A percentile compares a stretch with the other conserved stretches of the same genome.
Conservation (phyloP, 2,329 filamentous ascomycete species). For the Dothistroma pini region DNA sequence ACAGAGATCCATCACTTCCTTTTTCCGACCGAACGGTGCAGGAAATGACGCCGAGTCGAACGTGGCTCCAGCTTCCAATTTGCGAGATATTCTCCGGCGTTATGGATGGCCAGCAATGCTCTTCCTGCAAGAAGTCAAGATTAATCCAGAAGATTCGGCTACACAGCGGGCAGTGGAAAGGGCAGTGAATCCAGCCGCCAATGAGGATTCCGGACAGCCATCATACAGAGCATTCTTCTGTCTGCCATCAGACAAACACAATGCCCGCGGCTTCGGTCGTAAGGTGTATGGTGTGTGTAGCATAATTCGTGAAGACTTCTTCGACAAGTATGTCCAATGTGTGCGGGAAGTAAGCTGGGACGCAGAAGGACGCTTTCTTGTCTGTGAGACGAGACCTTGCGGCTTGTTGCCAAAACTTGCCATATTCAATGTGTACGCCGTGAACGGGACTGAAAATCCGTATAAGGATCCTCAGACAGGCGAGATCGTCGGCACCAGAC, state of each 20-base stretch:
- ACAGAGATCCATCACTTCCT: slow-evolving; percentile 40
- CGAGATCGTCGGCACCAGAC: slow-evolving; percentile 43
- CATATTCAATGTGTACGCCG: slow-evolving; percentile 50
- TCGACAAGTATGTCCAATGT: slow-evolving; percentile 24
- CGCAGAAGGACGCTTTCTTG: slow-evolving; percentile 49
- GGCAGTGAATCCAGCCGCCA: slow-evolving; percentile 33
- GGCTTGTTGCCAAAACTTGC: slow-evolving; percentile 36
- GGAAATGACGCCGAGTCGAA: not conserved
- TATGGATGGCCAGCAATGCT: slow-evolving; percentile 46
- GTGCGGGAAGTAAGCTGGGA: slow-evolving; percentile 50
- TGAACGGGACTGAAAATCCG: slow-evolving; percentile 26
- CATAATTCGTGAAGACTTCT: slow-evolving; percentile 47
- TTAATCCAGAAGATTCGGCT: slow-evolving; percentile 38
- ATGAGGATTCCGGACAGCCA: slow-evolving; percentile 29
- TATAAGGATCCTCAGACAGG: slow-evolving; percentile 48
- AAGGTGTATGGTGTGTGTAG: slow-evolving; percentile 53
- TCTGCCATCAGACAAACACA: slow-evolving; percentile 48
- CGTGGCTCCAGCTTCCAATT: slow-evolving; percentile 6
- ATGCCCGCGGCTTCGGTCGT: slow-evolving; percentile 49
- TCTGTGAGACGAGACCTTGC: slow-evolving; percentile 39
- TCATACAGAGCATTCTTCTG: slow-evolving; percentile 45
- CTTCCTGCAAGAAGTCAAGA: slow-evolving; percentile 51
- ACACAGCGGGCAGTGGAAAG: slow-evolving; percentile 40
- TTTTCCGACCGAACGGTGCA: slow-evolving; percentile 28
- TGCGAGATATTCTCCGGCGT: slow-evolving; percentile 43